These are phyloP conservation scores for Rhizopus delemar DNA, from an alignment of 371 early-diverging fungal species.

Conservation along the genomic window DNA sequence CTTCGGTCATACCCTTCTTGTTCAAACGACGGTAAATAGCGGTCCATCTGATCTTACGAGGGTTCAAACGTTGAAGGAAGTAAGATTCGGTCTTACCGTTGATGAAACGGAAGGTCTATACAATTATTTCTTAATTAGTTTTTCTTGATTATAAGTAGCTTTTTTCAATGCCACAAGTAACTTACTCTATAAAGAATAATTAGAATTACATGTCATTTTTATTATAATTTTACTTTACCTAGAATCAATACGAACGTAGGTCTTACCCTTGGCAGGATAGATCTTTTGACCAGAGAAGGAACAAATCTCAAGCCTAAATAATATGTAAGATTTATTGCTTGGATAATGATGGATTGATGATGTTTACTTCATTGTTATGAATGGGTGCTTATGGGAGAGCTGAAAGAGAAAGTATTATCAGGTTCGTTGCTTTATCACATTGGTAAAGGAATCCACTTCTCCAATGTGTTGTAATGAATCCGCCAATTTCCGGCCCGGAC, in stretches of 20 bases:
- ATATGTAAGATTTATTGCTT: neutral
- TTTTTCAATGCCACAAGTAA: neutral
- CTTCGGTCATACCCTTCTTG: conserved; percentile 97
- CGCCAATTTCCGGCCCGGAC: too few relatives aligned
- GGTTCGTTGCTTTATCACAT: neutral
- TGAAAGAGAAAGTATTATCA: conserved; percentile 32
- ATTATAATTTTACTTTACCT: conserved; percentile 37
- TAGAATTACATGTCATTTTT: neutral
- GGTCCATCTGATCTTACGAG: conserved; percentile 97
- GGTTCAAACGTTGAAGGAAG: conserved; percentile 95
- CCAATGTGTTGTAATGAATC: neutral
- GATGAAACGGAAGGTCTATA: conserved; percentile 90
- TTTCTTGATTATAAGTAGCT: neutral
- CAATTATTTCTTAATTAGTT: neutral
- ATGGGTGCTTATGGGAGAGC: conserved; percentile 37
- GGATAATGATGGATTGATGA: conserved; percentile 1
- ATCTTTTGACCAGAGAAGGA: conserved; percentile 97
- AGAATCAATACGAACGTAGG: conserved; percentile 90
- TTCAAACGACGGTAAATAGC: conserved; percentile 95
- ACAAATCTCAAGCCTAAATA: conserved; percentile 86
- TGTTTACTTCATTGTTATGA: conserved; percentile 36
- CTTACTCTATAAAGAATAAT: conserved; percentile 20
- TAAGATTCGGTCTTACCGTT: conserved; percentile 94
- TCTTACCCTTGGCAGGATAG: conserved; percentile 96
- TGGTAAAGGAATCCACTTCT: neutral